Conservation (phyloP, 768 basidiomycete genomes). For the Mycena albidolilacea region DNA sequence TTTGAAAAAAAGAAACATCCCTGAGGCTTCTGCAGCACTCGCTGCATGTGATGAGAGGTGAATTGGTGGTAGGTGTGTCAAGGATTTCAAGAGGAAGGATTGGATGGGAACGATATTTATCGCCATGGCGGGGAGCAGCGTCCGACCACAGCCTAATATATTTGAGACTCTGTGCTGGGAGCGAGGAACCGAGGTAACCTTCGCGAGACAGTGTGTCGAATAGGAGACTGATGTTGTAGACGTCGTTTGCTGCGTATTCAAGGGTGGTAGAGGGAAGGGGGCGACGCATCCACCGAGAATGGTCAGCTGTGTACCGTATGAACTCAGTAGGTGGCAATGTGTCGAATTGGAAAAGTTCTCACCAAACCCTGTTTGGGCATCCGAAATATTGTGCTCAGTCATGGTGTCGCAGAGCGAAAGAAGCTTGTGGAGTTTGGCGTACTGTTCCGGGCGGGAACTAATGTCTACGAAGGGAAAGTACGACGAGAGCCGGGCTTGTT, state of each 20-base stretch:
- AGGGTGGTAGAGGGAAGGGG: neutral
- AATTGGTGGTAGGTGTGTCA: neutral
- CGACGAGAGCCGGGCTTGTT: neutral
- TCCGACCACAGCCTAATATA: constrained; percentile 20
- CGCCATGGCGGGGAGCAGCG: neutral
- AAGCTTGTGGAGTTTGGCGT: neutral
- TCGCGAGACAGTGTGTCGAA: neutral
- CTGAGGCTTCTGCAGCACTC: constrained; percentile 2
- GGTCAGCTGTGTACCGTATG: neutral
- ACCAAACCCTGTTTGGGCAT: neutral
- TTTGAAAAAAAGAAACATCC: neutral
- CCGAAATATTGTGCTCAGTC: neutral
- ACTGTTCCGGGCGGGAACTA: neutral
- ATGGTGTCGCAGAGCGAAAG: neutral
- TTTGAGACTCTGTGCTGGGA: neutral
- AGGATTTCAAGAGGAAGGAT: constrained; percentile 11
- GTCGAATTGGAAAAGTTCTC: neutral
- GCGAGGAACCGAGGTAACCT: neutral
- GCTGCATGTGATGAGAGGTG: neutral
- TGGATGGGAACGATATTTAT: neutral
- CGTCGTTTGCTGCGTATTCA: neutral
- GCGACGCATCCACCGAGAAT: neutral
- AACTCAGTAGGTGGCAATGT: neutral
- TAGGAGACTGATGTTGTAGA: neutral
- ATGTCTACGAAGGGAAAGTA: neutral